Percentiles rank a stretch among this genome's conserved stretches.
Conservation (phyloP, 306 rosid genomes). For the Dalbergia oliveri region DNA sequence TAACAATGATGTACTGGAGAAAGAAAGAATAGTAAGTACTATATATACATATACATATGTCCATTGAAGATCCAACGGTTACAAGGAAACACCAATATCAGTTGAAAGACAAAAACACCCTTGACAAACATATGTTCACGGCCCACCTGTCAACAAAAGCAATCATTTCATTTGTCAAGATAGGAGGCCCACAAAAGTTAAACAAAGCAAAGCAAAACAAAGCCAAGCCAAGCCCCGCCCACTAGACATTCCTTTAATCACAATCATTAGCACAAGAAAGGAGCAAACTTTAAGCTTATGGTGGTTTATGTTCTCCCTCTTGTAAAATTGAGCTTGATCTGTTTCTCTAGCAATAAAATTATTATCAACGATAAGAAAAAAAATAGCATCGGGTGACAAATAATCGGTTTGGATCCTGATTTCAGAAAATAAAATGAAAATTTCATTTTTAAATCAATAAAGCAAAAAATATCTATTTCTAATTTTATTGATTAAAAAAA, state of each 20-base stretch:
- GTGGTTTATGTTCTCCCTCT: no score
- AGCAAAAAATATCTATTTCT: no score
- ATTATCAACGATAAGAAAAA: no score
- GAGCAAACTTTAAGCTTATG: no score
- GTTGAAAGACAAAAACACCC: conserved; percentile 40
- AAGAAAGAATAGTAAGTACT: not conserved
- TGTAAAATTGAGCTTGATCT: no score
- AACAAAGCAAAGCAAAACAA: not conserved
- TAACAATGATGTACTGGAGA: conserved; percentile 16
- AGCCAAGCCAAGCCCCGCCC: conserved; percentile 8
- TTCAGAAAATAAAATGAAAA: no score
- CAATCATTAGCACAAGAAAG: not conserved
- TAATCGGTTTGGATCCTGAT: no score
- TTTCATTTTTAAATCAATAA: no score
- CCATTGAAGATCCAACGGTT: conserved; percentile 32
- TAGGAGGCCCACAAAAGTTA: not conserved
- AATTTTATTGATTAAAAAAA: no score
- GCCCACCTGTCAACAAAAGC: conserved; percentile 47
- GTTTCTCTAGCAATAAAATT: no score
- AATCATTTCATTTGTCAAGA: conserved; percentile 7
- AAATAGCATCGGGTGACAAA: no score
- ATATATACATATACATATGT: no score
- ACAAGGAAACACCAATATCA: conserved; percentile 7
- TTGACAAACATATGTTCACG: not conserved
- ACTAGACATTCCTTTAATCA: conserved; percentile 6